Base-by-base conservation (phyloP, 2,329 filamentous ascomycete genomes). In the Thermomyces lanuginosus region DNA sequence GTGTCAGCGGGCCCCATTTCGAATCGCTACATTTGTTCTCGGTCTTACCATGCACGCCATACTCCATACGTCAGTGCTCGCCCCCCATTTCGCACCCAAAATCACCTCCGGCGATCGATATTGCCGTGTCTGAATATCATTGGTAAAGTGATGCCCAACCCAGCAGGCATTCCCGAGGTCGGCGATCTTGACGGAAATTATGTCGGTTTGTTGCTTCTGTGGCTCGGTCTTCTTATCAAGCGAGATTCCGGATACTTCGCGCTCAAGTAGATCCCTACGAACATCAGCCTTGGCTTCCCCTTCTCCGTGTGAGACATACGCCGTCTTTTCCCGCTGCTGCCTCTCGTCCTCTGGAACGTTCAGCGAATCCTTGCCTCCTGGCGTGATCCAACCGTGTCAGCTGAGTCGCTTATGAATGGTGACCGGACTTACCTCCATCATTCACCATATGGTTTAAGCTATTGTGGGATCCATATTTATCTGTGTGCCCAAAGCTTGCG, bases 41-140 rank as follows among this genome's bases (percentile, higher is more conserved):
- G 6, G 26, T 48, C 72, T 44, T 66, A 95, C 89, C 89, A 98
- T 98, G 40, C 80, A 80, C 32, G 89, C 84, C 89, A 98, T 98
- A 57, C 86, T 95, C 89, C 89, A 98, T 5, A 95, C 80, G 55
- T 98, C 89, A 2, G 89, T 95, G 49, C 86, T 95, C n/a, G 89
- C 89, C 40, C 89, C 89, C 89, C 89, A 98, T 61, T 95, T 95
- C 3, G 83, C 73, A 20, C 89, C 89, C 11, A 98, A 62, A 34
- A 98, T 95, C 30, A 98, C 89, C 56, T 98, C 89, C 1, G 89
- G 89, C 1, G 89, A 95, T 31, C 89, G 69, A 55, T 98, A 98
- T 56, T 98, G 89, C 45, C 89, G 69, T 6, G 89, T 98, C 53
- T 98, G 89, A 44, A 98, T 98, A 51, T 98, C 89, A 49, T 98